Evolutionary conservation across 2,329 filamentous ascomycete species (phyloP), one percentile per base, ranked within the genome.

Genomic region (Fusarium tupiense): DNA sequence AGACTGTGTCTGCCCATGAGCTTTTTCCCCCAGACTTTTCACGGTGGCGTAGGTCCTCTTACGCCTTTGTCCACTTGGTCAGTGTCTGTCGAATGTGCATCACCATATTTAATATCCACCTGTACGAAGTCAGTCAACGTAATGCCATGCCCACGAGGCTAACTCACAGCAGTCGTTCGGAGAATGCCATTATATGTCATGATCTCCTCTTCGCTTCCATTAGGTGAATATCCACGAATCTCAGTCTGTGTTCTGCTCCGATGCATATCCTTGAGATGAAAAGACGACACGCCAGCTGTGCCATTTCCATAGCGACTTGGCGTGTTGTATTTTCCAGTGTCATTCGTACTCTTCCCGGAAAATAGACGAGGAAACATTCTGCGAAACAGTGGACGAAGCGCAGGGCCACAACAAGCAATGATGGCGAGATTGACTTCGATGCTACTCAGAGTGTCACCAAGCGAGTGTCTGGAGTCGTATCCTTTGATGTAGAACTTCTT

Each of bases 391-490:
- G 72, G 74, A 0, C 75, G 72, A 1, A 76, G 56, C 4, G 74
- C 75, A 4, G 83, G 83, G 2, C 79, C 78, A 10, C 80, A 83
- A 16, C 80, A 81, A 11, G 81, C 81, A 24, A 84, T 80, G 57
- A 85, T 81, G 53, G 82, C 82, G 1, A 84, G 73, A 56, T 84
- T 84, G 37, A 79, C 79, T 60, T 84, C 83, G 61, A 84, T 72
- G 16, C 77, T 77, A 46, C 79, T 81, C 11, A 78, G 69, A 4
- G 79, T 78, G 54, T 83, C 81, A 16, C 79, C 79, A 6, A 84
- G 66, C 0, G 64, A 63, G 75, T 62, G 78, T 74, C 73, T 53
- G 5, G 72, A 63, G 26, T 76, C 73, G 79, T 81, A 64, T 73
- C 80, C 47, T 54, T 50, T 14, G 26, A 68, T 38, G 49, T 72